Evolutionary conservation across 345 rosid genomes (phyloP), one percentile per base, ranked within the genome.

Genomic region (Lepidium didymum): DNA sequence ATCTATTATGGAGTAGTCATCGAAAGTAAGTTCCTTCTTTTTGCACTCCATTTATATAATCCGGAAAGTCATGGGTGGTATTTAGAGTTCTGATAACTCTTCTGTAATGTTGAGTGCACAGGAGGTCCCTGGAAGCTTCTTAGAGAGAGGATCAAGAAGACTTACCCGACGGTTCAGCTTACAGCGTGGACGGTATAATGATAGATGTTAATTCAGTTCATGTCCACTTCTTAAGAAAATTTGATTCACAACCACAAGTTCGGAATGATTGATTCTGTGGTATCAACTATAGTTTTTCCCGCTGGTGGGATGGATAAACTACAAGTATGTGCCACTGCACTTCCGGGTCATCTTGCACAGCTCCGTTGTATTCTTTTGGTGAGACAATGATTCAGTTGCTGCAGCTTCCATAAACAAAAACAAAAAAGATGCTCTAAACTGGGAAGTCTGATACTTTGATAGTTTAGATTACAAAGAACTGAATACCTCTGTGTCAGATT

Each of bases 311-410:
- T 90, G 96, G 97, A 44, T 93, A 54, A 93, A 93, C 83, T 91
- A 87, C 77, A 96, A 82, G 76, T 87, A 80, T 42, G 83, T 93
- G 67, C 98, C 97, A 1, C 78, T 85, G 73, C 94, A 93, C 62
- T 82, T 83, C 18, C 95, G 96, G 3, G 98, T 93, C 69, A 85
- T 93, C 68, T 93, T 93, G 74, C 81, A 78, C 66, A 87, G 96
- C 54, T 33, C 79, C 4, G 50, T 90, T 23, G 96, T 92, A 8
- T 87, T 81, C 76, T 79, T 76, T 82, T 93, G 99, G 97, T 90
- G 85, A 60, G 74, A 54, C 58, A 44, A 29, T 45, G 50, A 27
- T 13, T 19, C 58, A 74, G 44, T 52, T 42, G 10, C 60, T 41
- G 41, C 66, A n/a, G 16, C 57, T 45, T 54, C 29, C 16, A 25